phyloP scores from a whole-genome alignment of 345 rosid species.

The Orychophragmus violaceus region DNA sequence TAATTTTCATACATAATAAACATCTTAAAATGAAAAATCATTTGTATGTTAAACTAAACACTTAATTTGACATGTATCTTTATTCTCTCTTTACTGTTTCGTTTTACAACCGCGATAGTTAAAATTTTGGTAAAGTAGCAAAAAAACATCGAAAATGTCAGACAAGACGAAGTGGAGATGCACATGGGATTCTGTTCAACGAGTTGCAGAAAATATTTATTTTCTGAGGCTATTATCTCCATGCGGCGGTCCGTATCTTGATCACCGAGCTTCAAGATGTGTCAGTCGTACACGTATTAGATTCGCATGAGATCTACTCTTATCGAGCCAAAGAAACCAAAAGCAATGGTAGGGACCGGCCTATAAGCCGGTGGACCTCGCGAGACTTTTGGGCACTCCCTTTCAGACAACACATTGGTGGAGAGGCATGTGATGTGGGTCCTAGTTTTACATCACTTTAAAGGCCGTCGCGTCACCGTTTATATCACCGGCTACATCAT shows the following conservation, averaged over 20 bases:
- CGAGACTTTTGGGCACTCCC: conserved; percentile 17
- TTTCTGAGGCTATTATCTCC: conserved; percentile 5
- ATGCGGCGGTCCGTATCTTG: conserved; percentile 27
- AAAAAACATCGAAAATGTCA: background rate
- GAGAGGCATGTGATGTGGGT: conserved; percentile 31
- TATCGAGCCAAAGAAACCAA: background rate
- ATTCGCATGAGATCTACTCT: background rate
- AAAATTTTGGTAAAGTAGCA: background rate
- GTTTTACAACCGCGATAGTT: too few species aligned
- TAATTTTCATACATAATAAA: too few species aligned
- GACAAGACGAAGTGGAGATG: conserved; percentile 32
- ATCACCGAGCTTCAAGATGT: background rate
- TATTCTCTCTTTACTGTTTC: too few species aligned
- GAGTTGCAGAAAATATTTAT: conserved; percentile 22
- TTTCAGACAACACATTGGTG: conserved; percentile 33
- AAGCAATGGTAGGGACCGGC: conserved; percentile 10
- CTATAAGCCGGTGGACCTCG: background rate
- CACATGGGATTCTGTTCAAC: conserved; percentile 34
- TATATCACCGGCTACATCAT: background rate
- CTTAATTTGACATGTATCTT: too few species aligned
- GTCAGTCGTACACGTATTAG: conserved; percentile 23
- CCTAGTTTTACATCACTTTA: conserved; percentile 25
- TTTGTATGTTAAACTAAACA: too few species aligned
- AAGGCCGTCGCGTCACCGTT: conserved; percentile 33
- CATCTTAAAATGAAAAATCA: too few species aligned